These are phyloP conservation scores for Triangularia verruculosa DNA, from an alignment of 2,329 filamentous ascomycete species.

Conservation along the genomic window DNA sequence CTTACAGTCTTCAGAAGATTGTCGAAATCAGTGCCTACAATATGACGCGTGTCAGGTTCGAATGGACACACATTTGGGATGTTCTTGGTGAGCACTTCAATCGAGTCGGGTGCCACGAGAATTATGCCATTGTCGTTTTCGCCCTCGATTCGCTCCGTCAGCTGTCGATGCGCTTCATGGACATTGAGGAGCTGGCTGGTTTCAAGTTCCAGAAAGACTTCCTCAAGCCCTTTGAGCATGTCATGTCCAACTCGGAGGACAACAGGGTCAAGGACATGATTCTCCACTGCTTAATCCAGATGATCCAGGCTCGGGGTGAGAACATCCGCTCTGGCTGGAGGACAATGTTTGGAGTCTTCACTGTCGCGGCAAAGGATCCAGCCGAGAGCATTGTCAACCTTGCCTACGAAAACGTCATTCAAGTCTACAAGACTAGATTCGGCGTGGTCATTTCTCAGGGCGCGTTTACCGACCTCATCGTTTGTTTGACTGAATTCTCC, in stretches of 20 bases:
- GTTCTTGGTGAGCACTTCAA: constrained; percentile 99
- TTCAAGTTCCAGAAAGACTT: constrained; percentile 99
- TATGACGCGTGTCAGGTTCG: constrained; percentile 96
- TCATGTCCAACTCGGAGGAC: constrained; percentile 88
- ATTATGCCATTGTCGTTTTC: constrained; percentile 96
- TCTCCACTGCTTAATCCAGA: constrained; percentile 91
- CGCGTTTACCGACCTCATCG: constrained; percentile 92
- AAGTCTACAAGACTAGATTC: constrained; percentile 93
- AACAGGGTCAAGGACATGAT: constrained; percentile 97
- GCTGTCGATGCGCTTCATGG: constrained; percentile 97
- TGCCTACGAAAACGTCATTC: constrained; percentile 93
- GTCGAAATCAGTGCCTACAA: constrained; percentile 99
- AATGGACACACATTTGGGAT: constrained; percentile 97
- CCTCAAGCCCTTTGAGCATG: constrained; percentile 95
- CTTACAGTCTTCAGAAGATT: constrained; percentile 95
- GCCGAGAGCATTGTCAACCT: constrained; percentile 96
- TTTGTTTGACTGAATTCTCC: constrained; percentile 96
- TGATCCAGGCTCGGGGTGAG: constrained; percentile 95
- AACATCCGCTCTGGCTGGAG: constrained; percentile 98
- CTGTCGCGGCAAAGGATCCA: constrained; percentile 86
- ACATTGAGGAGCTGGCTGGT: constrained; percentile 93
- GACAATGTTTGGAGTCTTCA: constrained; percentile 99
- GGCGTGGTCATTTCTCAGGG: constrained; percentile 95
- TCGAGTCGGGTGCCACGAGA: constrained; percentile 91
- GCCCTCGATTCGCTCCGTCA: constrained; percentile 93